phyloP scores from a whole-genome alignment of 352 stramenopile genomes.

The Phytopythium mirpurense region DNA sequence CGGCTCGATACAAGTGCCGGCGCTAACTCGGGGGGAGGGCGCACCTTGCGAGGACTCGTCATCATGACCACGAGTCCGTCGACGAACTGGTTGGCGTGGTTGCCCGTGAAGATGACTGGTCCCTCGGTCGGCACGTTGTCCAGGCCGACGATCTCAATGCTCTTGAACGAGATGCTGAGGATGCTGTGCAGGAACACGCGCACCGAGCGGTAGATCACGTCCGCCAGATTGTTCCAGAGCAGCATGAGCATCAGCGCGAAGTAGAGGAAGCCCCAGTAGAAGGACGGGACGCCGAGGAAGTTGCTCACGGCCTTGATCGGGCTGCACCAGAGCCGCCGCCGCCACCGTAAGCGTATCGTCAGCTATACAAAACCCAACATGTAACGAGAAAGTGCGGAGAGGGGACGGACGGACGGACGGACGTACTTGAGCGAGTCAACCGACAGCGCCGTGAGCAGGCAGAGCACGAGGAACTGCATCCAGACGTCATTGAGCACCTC shows the following conservation, averaged over 20 bases:
- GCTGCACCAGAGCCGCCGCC: constrained; percentile 13
- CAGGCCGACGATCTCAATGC: constrained; percentile 94
- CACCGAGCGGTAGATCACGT: constrained; percentile 75
- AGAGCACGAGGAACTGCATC: constrained; percentile 76
- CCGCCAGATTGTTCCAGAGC: constrained; percentile 70
- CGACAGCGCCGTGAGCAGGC: constrained; percentile 69
- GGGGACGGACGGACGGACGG: not conserved
- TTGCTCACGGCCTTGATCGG: constrained; percentile 78
- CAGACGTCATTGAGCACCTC: constrained; percentile 81
- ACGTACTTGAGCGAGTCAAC: constrained; percentile 86
- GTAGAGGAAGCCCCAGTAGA: constrained; percentile 57
- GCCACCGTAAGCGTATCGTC: not conserved
- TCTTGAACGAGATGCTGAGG: constrained; percentile 97
- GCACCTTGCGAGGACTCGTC: constrained; percentile 89
- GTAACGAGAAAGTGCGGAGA: not conserved
- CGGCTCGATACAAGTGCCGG: not conserved
- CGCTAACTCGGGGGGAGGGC: not conserved
- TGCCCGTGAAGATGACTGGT: constrained; percentile 96
- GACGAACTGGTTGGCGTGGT: constrained; percentile 99
- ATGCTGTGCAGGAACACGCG: constrained; percentile 97
- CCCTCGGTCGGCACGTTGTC: constrained; percentile 96
- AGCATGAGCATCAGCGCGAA: constrained; percentile 63
- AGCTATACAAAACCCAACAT: not conserved
- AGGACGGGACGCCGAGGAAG: constrained; percentile 65
- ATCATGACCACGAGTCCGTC: constrained; percentile 96